Base-by-base conservation (phyloP, 306 rosid species). In the Fragaria nilgerrensis region DNA sequence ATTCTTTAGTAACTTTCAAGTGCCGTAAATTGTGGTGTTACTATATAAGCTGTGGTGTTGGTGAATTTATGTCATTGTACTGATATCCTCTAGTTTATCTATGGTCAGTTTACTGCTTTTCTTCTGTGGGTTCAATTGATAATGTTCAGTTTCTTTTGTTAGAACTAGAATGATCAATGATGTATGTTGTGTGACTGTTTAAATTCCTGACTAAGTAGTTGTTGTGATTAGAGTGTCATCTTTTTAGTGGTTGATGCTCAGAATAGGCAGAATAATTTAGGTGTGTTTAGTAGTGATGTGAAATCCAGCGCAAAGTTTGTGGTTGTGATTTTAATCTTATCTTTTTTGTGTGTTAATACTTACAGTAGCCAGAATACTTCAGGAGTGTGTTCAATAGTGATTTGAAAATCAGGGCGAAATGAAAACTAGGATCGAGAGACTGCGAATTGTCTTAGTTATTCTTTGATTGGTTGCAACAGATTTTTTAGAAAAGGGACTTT, bases 1-100 rank as follows among this genome's bases (percentile, higher is more conserved):
- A 88, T 81, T 73, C 29, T 8, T 16, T 66, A 63, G 50, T 77
- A 41, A 83, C 44, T 45, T 11, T 58, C 61, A 58, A 56, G 48
- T 62, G 22, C 8, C 64, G 68, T 68, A 32, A 75, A 34, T 37
- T 61, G 50, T 58, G 64, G 70, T 41, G 70, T 65, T 65, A 34
- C 23, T 72, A 66, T 72, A 19, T 29, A 27, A 25, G 61, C 15
- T 70, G 25, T 29, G 23, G 58, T 69, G 55, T 36, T 49, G 37
- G 19, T 77, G 52, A 7, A 49, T 70, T 75, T 80, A 17, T 79
- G 23, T 27, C 43, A 9, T 76, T 77, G 70, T 79, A 73, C 89
- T 83, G 68, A 37, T 74, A 81, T 77, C 78, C 70, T 66, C 70
- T 75, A 62, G 76, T 77, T 86, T 73, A 79, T 22, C 81, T 62